Evolutionary conservation across 1,284 basidiomycete species (phyloP).

Genomic region (Melampsora americana): DNA sequence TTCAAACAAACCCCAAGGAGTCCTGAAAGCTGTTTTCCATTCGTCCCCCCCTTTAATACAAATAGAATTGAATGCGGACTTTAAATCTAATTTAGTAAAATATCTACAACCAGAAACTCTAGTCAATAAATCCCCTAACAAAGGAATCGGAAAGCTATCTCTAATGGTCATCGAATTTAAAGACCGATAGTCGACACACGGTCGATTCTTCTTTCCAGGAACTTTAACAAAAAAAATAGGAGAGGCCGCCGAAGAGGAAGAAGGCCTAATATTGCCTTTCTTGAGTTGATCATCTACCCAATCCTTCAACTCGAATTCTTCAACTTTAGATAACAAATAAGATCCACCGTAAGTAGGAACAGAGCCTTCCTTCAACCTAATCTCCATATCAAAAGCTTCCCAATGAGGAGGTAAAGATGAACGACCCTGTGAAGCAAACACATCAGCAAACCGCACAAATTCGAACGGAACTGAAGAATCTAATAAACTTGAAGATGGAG

Average conservation of each 20-base stretch:
- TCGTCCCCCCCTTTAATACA: no score
- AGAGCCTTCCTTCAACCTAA: not conserved
- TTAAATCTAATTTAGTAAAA: constrained; percentile 52
- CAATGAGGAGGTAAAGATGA: not conserved
- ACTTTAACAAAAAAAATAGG: no score
- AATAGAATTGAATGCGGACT: constrained; percentile 50
- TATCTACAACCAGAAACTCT: constrained; percentile 34
- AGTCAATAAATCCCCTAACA: constrained; percentile 44
- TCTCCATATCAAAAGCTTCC: not conserved
- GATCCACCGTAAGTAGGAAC: not conserved
- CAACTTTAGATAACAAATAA: not conserved
- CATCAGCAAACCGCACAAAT: not conserved
- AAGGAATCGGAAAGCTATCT: constrained; percentile 47
- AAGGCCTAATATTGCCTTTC: constrained; percentile 17
- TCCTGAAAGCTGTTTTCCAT: no score
- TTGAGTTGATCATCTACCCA: constrained; percentile 3
- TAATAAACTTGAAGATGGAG: not conserved
- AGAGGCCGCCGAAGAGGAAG: no score
- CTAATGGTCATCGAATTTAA: constrained; percentile 14
- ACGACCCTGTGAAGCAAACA: not conserved
- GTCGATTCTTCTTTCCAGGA: not conserved
- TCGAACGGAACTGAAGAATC: not conserved
- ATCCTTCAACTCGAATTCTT: not conserved
- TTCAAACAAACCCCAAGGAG: no score
- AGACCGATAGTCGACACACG: constrained; percentile 16